Evolutionary conservation across 352 stramenopile genomes (phyloP), one percentile per base, ranked within the genome.

Genomic region (Phytophthora nicotianae): DNA sequence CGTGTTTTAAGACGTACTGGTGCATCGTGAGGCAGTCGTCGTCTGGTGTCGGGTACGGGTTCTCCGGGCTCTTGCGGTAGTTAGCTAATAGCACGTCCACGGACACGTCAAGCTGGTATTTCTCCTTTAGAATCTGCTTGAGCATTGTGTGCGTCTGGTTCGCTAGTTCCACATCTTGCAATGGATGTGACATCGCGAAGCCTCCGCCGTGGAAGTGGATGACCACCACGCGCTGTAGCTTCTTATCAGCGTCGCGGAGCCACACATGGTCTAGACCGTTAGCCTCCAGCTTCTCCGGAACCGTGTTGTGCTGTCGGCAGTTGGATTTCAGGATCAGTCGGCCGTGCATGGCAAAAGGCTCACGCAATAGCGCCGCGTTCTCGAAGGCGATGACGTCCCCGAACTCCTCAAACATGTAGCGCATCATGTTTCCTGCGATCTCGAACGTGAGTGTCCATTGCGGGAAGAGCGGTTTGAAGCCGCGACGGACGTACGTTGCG

Each of bases 71-170:
- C 35, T 65, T 70, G 16, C 62, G 55, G 33, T 70, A 70, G 24
- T 70, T 70, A 8, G 62, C 42, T 11, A 70, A 37, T 14, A 70
- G 42, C 20, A 70, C 62, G n/a, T 65, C 62, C 8, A 65, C 62
- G 5, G 61, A 50, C 19, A 58, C 38, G 11, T 64, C 47, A 8
- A 69, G 33, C 17, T 64, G 38, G 53, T 64, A 58, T 26, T 60
- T 70, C n/a, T 56, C 37, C 26, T 48, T 61, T 8, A 70, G 49
- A 48, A 70, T 70, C 56, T 61, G 62, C 49, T 65, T 48, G 13
- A 65, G 48, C 62, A 70, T 65, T n/a, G 49, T 49, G 55, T 70
- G 62, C 2, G 62, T 70, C 19, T 70, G 62, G 17, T 70, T 70
- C 19, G 62, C 55, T 19, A 65, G 55, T 20, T 70, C 62, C 24